Evolutionary conservation across 83 land plant species (phyloP).

Genomic region (Diphasiastrum complanatum): DNA sequence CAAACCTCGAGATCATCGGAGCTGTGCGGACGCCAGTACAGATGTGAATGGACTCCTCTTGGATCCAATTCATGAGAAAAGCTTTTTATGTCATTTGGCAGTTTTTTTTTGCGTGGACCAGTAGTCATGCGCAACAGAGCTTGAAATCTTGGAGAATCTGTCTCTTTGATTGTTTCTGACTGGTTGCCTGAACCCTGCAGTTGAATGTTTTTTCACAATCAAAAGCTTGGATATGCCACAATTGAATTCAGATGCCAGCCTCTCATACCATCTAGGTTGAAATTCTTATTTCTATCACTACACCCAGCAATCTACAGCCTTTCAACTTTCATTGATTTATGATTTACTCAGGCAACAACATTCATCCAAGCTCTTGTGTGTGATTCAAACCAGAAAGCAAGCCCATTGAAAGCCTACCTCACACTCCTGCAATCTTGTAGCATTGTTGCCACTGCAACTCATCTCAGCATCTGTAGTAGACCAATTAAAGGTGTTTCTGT

Average conservation of each 20-base stretch:
- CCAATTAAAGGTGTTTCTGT: neutral
- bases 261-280: too few species aligned
- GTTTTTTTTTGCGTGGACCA: neutral
- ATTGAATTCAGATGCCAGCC: too few species aligned
- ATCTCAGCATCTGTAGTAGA: neutral
- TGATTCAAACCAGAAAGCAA: neutral
- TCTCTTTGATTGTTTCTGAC: slow-evolving; percentile 10
- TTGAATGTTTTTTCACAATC: too few species aligned
- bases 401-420: neutral
- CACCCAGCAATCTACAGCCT: too few species aligned
- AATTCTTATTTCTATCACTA: too few species aligned
- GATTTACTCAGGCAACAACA: too few species aligned
- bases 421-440: neutral
- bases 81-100: neutral
- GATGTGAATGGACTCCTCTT: slow-evolving; percentile 67
- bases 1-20: slow-evolving; percentile 63
- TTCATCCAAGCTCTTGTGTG: neutral
- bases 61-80: slow-evolving; percentile 18
- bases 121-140: neutral
- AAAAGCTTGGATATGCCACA: too few species aligned
- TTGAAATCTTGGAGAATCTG: slow-evolving; percentile 8
- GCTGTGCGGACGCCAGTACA: slow-evolving; percentile 73
- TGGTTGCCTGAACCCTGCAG: too few species aligned
- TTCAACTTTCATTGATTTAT: too few species aligned
- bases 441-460: neutral